Evolutionary conservation across 352 stramenopile genomes (phyloP).

Genomic region (Phytophthora meadii): DNA sequence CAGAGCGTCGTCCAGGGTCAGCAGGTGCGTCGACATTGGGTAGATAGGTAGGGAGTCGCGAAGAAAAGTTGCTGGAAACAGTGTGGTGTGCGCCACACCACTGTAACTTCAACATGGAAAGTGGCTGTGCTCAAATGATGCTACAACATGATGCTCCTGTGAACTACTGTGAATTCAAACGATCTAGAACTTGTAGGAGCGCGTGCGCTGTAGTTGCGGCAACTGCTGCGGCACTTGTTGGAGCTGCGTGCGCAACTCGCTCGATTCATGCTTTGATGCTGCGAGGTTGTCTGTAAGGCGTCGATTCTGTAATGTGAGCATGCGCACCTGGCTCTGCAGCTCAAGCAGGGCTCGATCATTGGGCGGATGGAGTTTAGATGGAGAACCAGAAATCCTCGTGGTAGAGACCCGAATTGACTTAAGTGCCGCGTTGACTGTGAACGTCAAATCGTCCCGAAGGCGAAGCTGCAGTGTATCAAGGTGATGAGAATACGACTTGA

Average conservation of each 20-base stretch:
- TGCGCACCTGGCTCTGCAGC: slow-evolving; percentile 66
- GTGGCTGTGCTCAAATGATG: slow-evolving; percentile 10
- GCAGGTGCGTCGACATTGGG: slow-evolving; percentile 13
- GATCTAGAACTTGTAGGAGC: slow-evolving; percentile 42
- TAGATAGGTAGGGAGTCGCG: slow-evolving; percentile 3
- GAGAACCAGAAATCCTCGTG: not conserved
- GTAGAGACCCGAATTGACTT: slow-evolving; percentile 70
- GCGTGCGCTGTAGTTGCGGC: slow-evolving; percentile 49
- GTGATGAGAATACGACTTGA: slow-evolving; percentile 4
- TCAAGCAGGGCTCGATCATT: slow-evolving; percentile 46
- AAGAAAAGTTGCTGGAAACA: slow-evolving; percentile 1
- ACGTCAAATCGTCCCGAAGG: slow-evolving; percentile 76
- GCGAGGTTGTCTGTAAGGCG: slow-evolving; percentile 59
- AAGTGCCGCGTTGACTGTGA: slow-evolving; percentile 81
- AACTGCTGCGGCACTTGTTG: slow-evolving; percentile 48
- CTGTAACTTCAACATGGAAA: slow-evolving; percentile 32
- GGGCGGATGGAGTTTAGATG: slow-evolving; percentile 19
- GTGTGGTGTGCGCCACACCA: slow-evolving; percentile 19
- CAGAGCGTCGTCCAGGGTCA: slow-evolving; percentile 50
- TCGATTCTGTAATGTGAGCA: slow-evolving; percentile 71
- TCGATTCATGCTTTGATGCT: slow-evolving; percentile 60
- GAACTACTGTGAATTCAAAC: too few relatives aligned
- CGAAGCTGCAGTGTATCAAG: slow-evolving; percentile 47
- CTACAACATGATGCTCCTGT: too few relatives aligned
- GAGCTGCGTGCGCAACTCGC: slow-evolving; percentile 59